A percentile compares a stretch with the other conserved stretches of the same genome.
These are phyloP conservation scores for Trypethelium eluteriae DNA, from an alignment of 495 filamentous ascomycete species.

Conservation along the genomic window DNA sequence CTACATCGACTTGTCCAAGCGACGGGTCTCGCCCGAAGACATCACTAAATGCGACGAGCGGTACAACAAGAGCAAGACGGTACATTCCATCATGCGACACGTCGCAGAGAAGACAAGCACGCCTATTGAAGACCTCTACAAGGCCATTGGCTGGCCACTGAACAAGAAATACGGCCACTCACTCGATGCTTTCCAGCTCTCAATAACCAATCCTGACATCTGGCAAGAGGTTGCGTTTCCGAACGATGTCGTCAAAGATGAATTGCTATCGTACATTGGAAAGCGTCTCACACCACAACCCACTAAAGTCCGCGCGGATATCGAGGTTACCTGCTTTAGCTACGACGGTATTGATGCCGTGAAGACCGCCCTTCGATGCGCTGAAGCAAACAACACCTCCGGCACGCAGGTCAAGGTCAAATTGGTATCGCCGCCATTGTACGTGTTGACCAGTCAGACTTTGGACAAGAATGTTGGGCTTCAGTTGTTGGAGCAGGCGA, in stretches of 20 bases:
- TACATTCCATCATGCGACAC: constrained; percentile 95
- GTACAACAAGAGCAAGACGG: constrained; percentile 99
- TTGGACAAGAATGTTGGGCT: constrained; percentile 87
- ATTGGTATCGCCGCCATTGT: constrained; percentile 89
- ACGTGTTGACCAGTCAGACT: constrained; percentile 87
- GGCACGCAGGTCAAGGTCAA: constrained; percentile 95
- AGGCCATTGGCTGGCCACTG: constrained; percentile 91
- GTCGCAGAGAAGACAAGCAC: constrained; percentile 93
- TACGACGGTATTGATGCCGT: constrained; percentile 99
- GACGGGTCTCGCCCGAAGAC: constrained; percentile 93
- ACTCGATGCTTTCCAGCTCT: constrained; percentile 96
- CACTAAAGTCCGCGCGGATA: constrained; percentile 94
- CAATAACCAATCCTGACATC: constrained; percentile 94
- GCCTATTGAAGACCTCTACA: constrained; percentile 86
- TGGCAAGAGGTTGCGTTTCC: constrained; percentile 90
- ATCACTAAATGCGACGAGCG: constrained; percentile 96
- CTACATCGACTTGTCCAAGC: constrained; percentile 98
- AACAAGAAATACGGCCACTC: constrained; percentile 96
- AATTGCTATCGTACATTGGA: constrained; percentile 85
- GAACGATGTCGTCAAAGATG: constrained; percentile 72
- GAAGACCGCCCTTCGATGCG: constrained; percentile 77
- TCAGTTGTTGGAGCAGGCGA: constrained; percentile 72
- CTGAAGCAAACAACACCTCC: constrained; percentile 78
- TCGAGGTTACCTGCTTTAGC: constrained; percentile 95
- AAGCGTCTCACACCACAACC: constrained; percentile 95